Conservation (phyloP, 2,329 filamentous ascomycete species). For the Pseudogymnoascus sp. region DNA sequence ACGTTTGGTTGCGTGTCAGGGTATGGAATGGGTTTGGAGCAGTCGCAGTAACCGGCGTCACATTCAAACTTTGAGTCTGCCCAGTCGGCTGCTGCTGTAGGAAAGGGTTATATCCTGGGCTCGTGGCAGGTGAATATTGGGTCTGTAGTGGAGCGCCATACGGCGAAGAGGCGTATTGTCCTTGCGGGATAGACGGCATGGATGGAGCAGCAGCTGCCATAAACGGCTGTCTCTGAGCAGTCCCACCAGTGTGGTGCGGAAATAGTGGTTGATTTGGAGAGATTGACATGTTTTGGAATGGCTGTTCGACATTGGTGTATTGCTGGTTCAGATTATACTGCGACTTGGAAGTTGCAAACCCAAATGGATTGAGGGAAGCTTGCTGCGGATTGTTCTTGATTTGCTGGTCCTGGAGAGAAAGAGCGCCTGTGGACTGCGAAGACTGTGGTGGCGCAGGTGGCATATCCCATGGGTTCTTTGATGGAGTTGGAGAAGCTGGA, state of each 20-base stretch:
- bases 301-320: constrained; percentile 43
- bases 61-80: constrained; percentile 19
- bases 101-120: constrained; percentile 16
- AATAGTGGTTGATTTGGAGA: constrained; percentile 57
- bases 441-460: constrained; percentile 51
- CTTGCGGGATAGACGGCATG: constrained; percentile 29
- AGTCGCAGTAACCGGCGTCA: constrained; percentile 1
- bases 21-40: neutral
- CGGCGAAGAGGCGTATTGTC: constrained; percentile 26
- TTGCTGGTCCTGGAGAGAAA: constrained; percentile 53
- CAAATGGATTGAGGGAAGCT: constrained; percentile 49
- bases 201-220: constrained; percentile 31
- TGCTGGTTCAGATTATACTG: constrained; percentile 36
- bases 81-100: constrained; percentile 19
- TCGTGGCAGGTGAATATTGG: constrained; percentile 13
- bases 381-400: constrained; percentile 27
- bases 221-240: constrained; percentile 34
- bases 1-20: constrained; percentile 5
- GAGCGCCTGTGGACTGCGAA: constrained; percentile 57
- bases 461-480: constrained; percentile 64
- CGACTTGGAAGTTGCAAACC: constrained; percentile 39
- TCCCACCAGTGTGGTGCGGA: constrained; percentile 67
- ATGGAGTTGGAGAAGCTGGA: constrained; percentile 28
- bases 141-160: constrained; percentile 20
- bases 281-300: constrained; percentile 71